Conservation (phyloP, 768 basidiomycete genomes). For the Mycena olivaceomarginata region DNA sequence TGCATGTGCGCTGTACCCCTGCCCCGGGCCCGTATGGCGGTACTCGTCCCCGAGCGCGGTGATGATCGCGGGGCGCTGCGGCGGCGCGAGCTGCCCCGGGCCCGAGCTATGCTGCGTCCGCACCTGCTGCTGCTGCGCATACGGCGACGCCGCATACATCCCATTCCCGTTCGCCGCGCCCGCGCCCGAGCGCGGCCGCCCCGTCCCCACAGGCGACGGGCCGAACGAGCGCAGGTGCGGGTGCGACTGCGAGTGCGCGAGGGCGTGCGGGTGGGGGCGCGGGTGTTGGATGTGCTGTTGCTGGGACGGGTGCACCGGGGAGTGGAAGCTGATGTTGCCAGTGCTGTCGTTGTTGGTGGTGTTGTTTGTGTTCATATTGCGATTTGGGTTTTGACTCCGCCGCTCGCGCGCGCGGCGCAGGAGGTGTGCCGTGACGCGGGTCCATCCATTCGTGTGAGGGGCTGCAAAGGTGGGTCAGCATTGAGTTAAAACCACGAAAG, state of each 20-base stretch:
- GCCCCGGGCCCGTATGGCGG: neutral
- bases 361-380: neutral
- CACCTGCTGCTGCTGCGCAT: neutral
- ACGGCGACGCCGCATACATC: neutral
- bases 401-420: conserved; percentile 48
- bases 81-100: neutral
- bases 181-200: neutral
- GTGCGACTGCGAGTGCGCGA: neutral
- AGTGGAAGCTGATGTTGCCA: neutral
- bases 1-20: neutral
- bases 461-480: conserved; percentile 56
- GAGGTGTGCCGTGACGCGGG: conserved; percentile 69
- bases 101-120: neutral
- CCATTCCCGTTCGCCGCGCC: neutral
- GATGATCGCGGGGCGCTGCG: conserved; percentile 37
- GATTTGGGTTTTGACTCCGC: conserved; percentile 8
- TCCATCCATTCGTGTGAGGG: conserved; percentile 93
- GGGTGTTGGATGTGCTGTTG: neutral
- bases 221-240: neutral
- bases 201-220: too few species aligned
- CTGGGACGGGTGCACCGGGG: neutral
- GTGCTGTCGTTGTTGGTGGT: neutral
- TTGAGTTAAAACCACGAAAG: conserved; percentile 13
- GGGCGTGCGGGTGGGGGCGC: neutral
- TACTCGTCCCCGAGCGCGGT: conserved; percentile 4